A percentile compares a stretch with the other conserved stretches of the same genome.
Evolutionary conservation across 371 early-diverging fungal genomes (phyloP).

Genomic region (Mortierella sp.): DNA sequence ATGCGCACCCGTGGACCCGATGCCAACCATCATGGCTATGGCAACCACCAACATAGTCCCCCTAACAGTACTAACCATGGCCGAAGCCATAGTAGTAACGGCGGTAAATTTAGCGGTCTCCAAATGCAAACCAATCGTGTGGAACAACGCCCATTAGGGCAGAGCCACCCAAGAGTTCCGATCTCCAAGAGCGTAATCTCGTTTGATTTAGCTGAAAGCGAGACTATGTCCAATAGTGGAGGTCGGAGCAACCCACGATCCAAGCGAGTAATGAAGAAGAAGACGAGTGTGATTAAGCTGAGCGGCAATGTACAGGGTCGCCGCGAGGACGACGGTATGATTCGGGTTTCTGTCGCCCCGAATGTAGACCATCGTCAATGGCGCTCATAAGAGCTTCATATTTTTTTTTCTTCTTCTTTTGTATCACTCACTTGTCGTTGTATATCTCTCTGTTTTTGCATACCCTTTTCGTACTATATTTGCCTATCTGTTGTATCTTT

Average conservation of each 20-base stretch:
- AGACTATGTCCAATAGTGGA: neutral
- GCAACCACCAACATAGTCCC: slow-evolving; percentile 2
- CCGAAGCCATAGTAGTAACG: slow-evolving; percentile 10
- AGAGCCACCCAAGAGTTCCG: slow-evolving; percentile 12
- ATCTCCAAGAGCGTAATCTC: slow-evolving; percentile 21
- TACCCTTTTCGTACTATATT: slow-evolving; percentile 8
- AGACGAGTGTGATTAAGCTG: slow-evolving; percentile 54
- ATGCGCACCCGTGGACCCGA: slow-evolving; percentile 5
- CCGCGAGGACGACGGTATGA: slow-evolving; percentile 53
- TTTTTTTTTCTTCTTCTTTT: slow-evolving; percentile 8
- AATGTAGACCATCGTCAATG: slow-evolving; percentile 16
- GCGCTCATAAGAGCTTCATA: neutral
- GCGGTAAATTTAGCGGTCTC: neutral
- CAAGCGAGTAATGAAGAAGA: slow-evolving; percentile 54
- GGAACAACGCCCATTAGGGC: slow-evolving; percentile 8
- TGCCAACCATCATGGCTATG: neutral
- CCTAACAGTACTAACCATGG: slow-evolving; percentile 2
- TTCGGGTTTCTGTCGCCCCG: slow-evolving; percentile 36
- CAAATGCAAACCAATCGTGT: slow-evolving; percentile 16
- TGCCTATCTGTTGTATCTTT: neutral
- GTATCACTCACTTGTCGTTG: slow-evolving; percentile 1
- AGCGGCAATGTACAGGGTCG: slow-evolving; percentile 52
- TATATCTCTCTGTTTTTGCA: neutral
- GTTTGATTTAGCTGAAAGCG: slow-evolving; percentile 24
- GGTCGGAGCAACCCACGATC: slow-evolving; percentile 24